phyloP scores from a whole-genome alignment of 768 basidiomycete species.

The Panaeolus cyanescens region DNA sequence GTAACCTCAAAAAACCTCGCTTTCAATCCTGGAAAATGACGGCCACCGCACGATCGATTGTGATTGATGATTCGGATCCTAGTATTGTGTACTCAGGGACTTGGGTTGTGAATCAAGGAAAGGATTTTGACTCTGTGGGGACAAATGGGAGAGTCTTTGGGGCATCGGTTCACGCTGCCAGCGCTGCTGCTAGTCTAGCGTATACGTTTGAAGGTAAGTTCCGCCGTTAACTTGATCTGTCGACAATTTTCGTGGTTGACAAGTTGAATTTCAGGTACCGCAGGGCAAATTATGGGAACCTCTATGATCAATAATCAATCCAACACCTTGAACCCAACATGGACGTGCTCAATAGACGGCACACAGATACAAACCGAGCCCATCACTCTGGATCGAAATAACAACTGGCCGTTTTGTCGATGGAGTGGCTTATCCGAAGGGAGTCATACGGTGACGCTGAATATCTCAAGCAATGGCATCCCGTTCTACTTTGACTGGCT shows the following conservation, averaged over 20 bases:
- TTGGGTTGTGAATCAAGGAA: background rate
- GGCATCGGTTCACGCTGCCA: background rate
- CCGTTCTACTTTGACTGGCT: background rate
- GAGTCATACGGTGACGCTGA: background rate
- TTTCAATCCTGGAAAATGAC: background rate
- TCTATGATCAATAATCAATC: background rate
- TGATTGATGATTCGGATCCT: background rate
- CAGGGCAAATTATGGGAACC: background rate
- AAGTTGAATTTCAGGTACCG: background rate
- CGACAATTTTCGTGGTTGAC: background rate
- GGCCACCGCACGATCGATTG: background rate
- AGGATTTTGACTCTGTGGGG: background rate
- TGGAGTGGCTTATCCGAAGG: background rate
- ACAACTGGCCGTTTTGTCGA: background rate
- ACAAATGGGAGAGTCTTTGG: background rate
- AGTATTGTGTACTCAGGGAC: background rate
- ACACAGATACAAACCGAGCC: background rate
- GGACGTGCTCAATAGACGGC: background rate
- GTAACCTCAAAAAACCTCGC: background rate
- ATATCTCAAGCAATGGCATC: background rate
- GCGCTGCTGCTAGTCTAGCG: background rate
- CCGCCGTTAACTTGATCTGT: background rate
- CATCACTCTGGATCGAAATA: background rate
- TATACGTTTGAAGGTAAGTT: background rate
- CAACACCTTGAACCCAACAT: background rate